Conservation (phyloP, 441 rosid genomes). For the Melastoma candidum region DNA sequence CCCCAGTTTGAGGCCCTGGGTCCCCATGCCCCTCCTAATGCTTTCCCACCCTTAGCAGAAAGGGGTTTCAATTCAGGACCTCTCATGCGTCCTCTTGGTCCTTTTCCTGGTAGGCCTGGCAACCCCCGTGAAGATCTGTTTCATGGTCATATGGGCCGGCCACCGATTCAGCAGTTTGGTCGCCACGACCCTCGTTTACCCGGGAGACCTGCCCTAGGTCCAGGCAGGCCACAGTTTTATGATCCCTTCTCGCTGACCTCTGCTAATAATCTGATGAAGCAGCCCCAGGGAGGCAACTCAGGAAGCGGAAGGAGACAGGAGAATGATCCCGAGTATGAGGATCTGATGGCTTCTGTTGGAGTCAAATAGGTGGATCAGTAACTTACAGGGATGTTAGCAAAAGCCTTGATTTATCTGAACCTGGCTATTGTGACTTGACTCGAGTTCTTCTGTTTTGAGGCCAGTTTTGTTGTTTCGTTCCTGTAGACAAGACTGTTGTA, state of each 20-base stretch:
- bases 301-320: slow-evolving; percentile 27
- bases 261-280: slow-evolving; percentile 27
- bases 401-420: too few species aligned
- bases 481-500: too few species aligned
- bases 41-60: slow-evolving; percentile 30
- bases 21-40: slow-evolving; percentile 9
- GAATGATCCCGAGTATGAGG: slow-evolving; percentile 47
- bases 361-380: slow-evolving; percentile 15
- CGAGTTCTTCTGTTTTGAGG: too few species aligned
- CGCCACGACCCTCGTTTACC: slow-evolving; percentile 6
- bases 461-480: too few species aligned
- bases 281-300: slow-evolving; percentile 22
- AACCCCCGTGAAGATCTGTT: slow-evolving; percentile 28
- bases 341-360: slow-evolving; percentile 47
- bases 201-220: slow-evolving; percentile 16
- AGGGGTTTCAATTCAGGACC: slow-evolving; percentile 33
- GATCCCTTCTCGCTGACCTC: slow-evolving; percentile 87
- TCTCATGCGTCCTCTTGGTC: slow-evolving; percentile 31
- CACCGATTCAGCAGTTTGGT: slow-evolving; percentile 27
- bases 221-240: slow-evolving; percentile 50
- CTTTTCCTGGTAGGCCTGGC: slow-evolving; percentile 45
- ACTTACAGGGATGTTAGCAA: too few species aligned
- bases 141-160: slow-evolving; percentile 23
- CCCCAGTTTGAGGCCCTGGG: slow-evolving; percentile 18
- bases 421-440: too few species aligned